These are phyloP conservation scores for Leucoagaricus sp. DNA, from an alignment of 1,284 basidiomycete species.

Conservation along the genomic window DNA sequence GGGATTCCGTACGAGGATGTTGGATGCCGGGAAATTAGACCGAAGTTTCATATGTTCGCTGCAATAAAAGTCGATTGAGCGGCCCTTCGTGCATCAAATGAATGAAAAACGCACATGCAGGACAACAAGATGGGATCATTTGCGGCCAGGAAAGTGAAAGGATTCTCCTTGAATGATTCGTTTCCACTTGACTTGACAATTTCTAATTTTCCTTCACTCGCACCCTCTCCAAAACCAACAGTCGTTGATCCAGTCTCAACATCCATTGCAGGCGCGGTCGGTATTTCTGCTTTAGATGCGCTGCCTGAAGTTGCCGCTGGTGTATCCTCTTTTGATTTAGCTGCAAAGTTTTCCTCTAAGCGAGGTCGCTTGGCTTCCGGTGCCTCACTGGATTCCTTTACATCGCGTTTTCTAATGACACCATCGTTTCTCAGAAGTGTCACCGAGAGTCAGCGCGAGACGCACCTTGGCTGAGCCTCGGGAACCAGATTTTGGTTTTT, in stretches of 20 bases:
- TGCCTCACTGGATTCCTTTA: slow-evolving; percentile 14
- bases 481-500: slow-evolving; percentile 25
- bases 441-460: background rate
- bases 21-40: slow-evolving; percentile 73
- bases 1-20: slow-evolving; percentile 88
- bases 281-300: background rate
- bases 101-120: slow-evolving; percentile 59
- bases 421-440: background rate
- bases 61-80: slow-evolving; percentile 13
- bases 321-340: background rate
- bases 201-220: background rate
- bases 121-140: slow-evolving; percentile 70
- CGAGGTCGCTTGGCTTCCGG: slow-evolving; percentile 27
- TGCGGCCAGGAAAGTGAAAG: slow-evolving; percentile 79
- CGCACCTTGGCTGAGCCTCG: slow-evolving; percentile 9
- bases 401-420: slow-evolving; percentile 13
- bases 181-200: slow-evolving; percentile 31
- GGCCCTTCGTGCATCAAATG: no score
- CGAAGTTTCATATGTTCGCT: slow-evolving; percentile 78
- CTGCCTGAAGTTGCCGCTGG: background rate
- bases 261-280: background rate
- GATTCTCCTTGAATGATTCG: slow-evolving; percentile 84
- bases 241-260: background rate
- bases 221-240: slow-evolving; percentile 7
- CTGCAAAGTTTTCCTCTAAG: slow-evolving; percentile 16